Conservation (phyloP, 2,329 filamentous ascomycete species). For the Exophiala oligosperma region DNA sequence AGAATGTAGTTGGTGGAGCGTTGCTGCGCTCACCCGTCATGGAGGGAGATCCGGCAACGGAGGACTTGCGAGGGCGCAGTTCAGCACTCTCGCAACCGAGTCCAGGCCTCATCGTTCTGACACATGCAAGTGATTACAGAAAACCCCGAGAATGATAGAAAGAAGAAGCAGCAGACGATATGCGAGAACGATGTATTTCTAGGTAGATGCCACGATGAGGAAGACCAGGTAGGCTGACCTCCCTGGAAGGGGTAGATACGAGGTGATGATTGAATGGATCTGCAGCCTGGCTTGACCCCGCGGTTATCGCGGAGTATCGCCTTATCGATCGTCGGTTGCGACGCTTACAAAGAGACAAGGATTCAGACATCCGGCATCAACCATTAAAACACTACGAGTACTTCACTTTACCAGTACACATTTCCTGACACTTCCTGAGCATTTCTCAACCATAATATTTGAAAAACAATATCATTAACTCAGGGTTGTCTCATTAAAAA, state of each 20-base stretch:
- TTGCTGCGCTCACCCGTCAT: slow-evolving; percentile 16
- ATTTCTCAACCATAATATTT: background rate
- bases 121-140: slow-evolving; percentile 27
- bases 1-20: slow-evolving; percentile 57
- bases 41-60: slow-evolving; percentile 39
- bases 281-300: background rate
- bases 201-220: slow-evolving; percentile 26
- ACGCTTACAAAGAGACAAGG: background rate
- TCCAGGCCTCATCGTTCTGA: slow-evolving; percentile 34
- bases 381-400: background rate
- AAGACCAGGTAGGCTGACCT: slow-evolving; percentile 31
- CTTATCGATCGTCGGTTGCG: background rate
- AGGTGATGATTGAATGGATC: background rate
- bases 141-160: background rate
- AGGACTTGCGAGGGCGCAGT: slow-evolving; percentile 32
- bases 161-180: background rate
- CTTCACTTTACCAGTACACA: background rate
- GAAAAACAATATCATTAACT: slow-evolving; percentile 9
- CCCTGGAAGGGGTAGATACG: slow-evolving; percentile 31
- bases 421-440: background rate
- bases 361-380: background rate
- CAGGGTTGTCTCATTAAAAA: slow-evolving; percentile 8
- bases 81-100: slow-evolving; percentile 36
- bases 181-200: background rate
- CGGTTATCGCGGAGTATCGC: background rate